Evolutionary conservation across 768 basidiomycete species (phyloP).

Genomic region (Auricularia sp.): DNA sequence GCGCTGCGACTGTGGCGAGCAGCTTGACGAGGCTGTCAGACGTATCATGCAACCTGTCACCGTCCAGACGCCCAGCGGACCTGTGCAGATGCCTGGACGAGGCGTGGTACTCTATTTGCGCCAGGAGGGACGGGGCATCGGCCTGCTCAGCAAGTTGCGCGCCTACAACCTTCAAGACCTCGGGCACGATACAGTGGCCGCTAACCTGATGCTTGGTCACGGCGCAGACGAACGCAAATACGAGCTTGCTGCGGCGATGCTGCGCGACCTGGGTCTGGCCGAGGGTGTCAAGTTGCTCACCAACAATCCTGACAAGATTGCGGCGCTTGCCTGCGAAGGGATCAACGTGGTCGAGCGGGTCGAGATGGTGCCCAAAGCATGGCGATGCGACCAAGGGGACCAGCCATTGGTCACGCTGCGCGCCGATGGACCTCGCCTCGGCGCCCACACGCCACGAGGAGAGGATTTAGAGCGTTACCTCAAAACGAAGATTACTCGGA

Average conservation of each 20-base stretch:
- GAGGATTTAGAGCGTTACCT: slow-evolving; percentile 91
- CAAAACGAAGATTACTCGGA: slow-evolving; percentile 88
- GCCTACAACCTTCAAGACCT: slow-evolving; percentile 98
- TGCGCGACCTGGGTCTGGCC: slow-evolving; percentile 77
- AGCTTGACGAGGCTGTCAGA: slow-evolving; percentile 93
- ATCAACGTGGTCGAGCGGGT: slow-evolving; percentile 75
- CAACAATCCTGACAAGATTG: slow-evolving; percentile 97
- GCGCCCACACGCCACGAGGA: slow-evolving; percentile 64
- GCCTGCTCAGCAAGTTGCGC: slow-evolving; percentile 86
- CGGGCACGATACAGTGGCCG: slow-evolving; percentile 97
- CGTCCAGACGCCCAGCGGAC: slow-evolving; percentile 29
- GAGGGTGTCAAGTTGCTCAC: slow-evolving; percentile 69
- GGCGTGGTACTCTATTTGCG: slow-evolving; percentile 92
- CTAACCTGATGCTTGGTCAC: slow-evolving; percentile 92
- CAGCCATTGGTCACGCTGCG: slow-evolving; percentile 17
- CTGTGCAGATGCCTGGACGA: slow-evolving; percentile 56
- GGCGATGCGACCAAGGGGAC: slow-evolving; percentile 43
- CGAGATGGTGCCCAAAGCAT: slow-evolving; percentile 89
- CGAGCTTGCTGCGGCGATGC: slow-evolving; percentile 81
- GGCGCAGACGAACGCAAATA: slow-evolving; percentile 90
- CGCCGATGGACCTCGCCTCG: slow-evolving; percentile 70
- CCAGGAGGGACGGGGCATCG: slow-evolving; percentile 97
- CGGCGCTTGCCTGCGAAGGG: slow-evolving; percentile 76
- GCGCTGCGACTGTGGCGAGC: slow-evolving; percentile 98
- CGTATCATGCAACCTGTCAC: slow-evolving; percentile 68